These are phyloP conservation scores for Tubosaeta sp. DNA, from an alignment of 768 basidiomycete species.

Conservation along the genomic window DNA sequence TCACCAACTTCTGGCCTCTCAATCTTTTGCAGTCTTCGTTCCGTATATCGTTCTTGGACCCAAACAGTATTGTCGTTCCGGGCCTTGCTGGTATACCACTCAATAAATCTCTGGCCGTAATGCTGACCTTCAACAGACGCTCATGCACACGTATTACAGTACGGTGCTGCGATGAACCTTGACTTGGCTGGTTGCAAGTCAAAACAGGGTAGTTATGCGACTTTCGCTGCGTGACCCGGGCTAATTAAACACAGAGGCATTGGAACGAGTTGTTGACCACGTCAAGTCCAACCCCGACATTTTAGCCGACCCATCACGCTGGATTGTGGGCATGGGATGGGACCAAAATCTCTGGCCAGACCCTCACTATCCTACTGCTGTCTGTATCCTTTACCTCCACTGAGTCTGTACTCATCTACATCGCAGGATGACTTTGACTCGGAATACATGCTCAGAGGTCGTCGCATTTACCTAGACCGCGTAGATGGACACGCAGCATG, in stretches of 20 bases:
- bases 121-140: conserved; percentile 46
- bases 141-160: conserved; percentile 73
- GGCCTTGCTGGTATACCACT: conserved; percentile 59
- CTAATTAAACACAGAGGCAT: conserved; percentile 45
- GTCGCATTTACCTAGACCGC: conserved; percentile 69
- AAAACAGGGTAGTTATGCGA: conserved; percentile 43
- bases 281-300: conserved; percentile 57
- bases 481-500: conserved; percentile 85
- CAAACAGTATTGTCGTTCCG: conserved; percentile 55
- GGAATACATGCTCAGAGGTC: conserved; percentile 61
- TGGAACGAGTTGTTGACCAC: conserved; percentile 55
- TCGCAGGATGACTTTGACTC: conserved; percentile 65
- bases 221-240: too few relatives aligned
- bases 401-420: neutral
- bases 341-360: conserved; percentile 81
- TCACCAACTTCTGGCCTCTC: conserved; percentile 17
- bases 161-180: conserved; percentile 65
- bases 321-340: conserved; percentile 91
- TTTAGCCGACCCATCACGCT: conserved; percentile 46
- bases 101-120: neutral
- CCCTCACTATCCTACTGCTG: conserved; percentile 67
- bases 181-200: conserved; percentile 57
- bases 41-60: conserved; percentile 23
- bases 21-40: conserved; percentile 19
- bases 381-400: conserved; percentile 32